phyloP scores from a whole-genome alignment of 352 stramenopile species.

The Saprolegnia parasitica region DNA sequence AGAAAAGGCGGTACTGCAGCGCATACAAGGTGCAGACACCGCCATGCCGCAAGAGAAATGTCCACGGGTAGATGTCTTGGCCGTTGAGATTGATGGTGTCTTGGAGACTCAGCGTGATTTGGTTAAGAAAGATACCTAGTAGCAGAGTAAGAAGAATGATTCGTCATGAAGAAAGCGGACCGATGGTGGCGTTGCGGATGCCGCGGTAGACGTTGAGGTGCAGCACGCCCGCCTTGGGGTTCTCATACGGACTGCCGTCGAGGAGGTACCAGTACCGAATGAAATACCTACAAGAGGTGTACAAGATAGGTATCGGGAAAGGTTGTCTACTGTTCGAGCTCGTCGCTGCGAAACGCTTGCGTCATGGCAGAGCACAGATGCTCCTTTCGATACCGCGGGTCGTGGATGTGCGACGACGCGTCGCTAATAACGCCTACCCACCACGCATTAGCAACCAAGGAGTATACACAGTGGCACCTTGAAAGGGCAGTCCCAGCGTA shows the following conservation, averaged over 20 bases:
- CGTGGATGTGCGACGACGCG: slow-evolving; percentile 55
- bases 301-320: background rate
- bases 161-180: background rate
- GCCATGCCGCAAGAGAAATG: slow-evolving; percentile 54
- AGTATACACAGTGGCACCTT: background rate
- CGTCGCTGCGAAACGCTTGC: slow-evolving; percentile 58
- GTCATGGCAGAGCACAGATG: slow-evolving; percentile 58
- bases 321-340: slow-evolving; percentile 52
- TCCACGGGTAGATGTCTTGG: slow-evolving; percentile 32
- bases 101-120: slow-evolving; percentile 66
- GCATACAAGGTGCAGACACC: slow-evolving; percentile 67
- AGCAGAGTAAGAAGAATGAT: background rate
- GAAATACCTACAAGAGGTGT: slow-evolving; percentile 34
- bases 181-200: slow-evolving; percentile 54
- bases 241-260: slow-evolving; percentile 75
- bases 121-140: slow-evolving; percentile 60
- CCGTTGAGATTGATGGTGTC: slow-evolving; percentile 46
- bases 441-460: background rate
- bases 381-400: slow-evolving; percentile 65
- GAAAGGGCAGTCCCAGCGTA: slow-evolving; percentile 63
- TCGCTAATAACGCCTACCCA: slow-evolving; percentile 49
- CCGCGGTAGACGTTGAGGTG: slow-evolving; percentile 63
- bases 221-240: slow-evolving; percentile 71
- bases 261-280: slow-evolving; percentile 83
- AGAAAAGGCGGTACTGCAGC: slow-evolving; percentile 46